Evolutionary conservation across 2,329 filamentous ascomycete genomes (phyloP), one percentile per base, ranked within the genome.

Genomic region (Teratosphaeria pseudoeucalypti): DNA sequence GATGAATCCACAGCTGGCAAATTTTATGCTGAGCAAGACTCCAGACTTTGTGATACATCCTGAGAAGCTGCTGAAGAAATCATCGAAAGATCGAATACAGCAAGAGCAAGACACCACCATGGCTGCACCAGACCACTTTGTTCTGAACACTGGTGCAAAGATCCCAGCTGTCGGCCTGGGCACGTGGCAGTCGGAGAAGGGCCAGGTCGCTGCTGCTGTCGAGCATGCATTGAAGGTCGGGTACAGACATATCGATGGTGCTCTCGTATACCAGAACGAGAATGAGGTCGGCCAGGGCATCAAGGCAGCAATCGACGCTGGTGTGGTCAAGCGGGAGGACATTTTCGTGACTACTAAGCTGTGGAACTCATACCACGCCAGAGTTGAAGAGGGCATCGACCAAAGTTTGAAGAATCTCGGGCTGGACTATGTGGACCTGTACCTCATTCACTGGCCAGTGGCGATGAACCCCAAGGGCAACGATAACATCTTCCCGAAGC

Each of bases 261-360:
- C 88, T 6, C 89, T 87, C 77, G 87, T 85, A 76, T 90, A 90
- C 74, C 85, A 80, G 66, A 92, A 95, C 73, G 90, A 95, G 75
- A 82, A 87, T 55, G 89, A 92, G 73, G 90, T 95, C 16, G 90
- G 90, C 63, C 78, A 85, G 70, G 90, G 88, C 10, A 81, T 95
- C 58, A 83, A 85, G 71, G 85, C 88, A 59, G 89, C 87, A 34
- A 84, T 92, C 68, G 68, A 65, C 49, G 77, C 83, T 5, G 89
- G 89, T 27, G 78, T 82, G 23, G 78, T 82, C 67, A 88, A 86
- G 80, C 83, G 90, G 62, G 83, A 88, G 72, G 88, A 95, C 60
- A 76, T 95, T 62, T 95, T 94, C 76, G 83, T 95, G 61, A 88
- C 89, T 58, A 90, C 86, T 68, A 95, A 95, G 81, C 82, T 92